phyloP scores from a whole-genome alignment of 768 basidiomycete genomes.

The Boletus speciosus region DNA sequence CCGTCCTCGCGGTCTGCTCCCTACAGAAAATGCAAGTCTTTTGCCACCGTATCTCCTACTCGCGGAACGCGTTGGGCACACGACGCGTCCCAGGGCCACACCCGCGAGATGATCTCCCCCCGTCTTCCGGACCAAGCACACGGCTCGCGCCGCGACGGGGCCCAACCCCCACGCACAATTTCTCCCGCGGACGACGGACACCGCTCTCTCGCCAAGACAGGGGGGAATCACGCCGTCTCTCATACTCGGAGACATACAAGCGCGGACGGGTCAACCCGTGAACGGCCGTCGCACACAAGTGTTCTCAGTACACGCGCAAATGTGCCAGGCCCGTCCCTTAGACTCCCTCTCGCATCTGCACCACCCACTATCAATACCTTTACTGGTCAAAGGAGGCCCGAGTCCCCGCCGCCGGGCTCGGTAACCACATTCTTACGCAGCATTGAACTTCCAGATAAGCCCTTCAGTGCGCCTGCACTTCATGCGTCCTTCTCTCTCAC shows the following conservation, averaged over 20 bases:
- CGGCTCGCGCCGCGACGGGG: not conserved
- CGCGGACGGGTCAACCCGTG: conserved; percentile 2
- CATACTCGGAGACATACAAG: conserved; percentile 4
- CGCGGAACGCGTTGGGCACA: conserved; percentile 11
- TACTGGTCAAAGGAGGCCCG: not conserved
- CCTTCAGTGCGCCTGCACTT: conserved; percentile 5
- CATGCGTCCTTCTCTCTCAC: conserved; percentile 10
- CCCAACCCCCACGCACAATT: conserved; percentile 1
- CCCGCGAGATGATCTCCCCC: not conserved
- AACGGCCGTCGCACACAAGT: conserved; percentile 3
- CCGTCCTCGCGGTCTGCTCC: conserved; percentile 10
- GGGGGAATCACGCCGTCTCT: conserved; percentile 3
- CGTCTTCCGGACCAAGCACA: conserved; percentile 6
- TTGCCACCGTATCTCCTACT: conserved; percentile 2
- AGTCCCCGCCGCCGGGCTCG: conserved; percentile 11
- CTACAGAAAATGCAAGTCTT: conserved; percentile 17
- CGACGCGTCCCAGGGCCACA: conserved; percentile 8
- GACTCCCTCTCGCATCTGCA: conserved; percentile 12
- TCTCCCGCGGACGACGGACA: conserved; percentile 1
- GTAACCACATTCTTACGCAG: conserved; percentile 26
- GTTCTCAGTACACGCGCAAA: conserved; percentile 11
- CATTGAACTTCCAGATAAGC: conserved; percentile 22
- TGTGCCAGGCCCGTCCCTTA: conserved; percentile 10
- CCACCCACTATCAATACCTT: not conserved
- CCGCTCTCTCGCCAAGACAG: not conserved